Evolutionary conservation across 192 early-diverging fungal genomes (phyloP).

Genomic region (Coemansia sp.): DNA sequence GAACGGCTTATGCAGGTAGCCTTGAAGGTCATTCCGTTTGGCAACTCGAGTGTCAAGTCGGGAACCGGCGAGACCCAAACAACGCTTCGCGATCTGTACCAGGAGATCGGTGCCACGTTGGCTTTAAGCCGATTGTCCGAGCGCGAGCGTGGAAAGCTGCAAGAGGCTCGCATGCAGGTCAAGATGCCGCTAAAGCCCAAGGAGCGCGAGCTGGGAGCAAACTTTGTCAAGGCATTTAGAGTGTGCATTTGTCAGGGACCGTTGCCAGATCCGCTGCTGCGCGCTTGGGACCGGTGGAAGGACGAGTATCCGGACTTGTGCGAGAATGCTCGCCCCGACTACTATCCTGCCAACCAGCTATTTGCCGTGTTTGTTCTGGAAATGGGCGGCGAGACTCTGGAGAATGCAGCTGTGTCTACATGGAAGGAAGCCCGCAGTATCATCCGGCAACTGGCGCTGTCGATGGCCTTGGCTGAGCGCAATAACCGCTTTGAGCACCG

Average conservation of each 20-base stretch:
- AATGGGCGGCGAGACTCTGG: conserved; percentile 72
- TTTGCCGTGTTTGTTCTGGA: conserved; percentile 71
- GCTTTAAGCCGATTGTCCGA: conserved; percentile 54
- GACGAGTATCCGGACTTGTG: conserved; percentile 55
- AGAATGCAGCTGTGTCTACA: conserved; percentile 49
- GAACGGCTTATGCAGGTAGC: conserved; percentile 61
- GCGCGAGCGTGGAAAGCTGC: conserved; percentile 37
- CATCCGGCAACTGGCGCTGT: conserved; percentile 63
- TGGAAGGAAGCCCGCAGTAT: conserved; percentile 68
- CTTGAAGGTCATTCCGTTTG: conserved; percentile 83
- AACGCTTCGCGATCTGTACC: conserved; percentile 57
- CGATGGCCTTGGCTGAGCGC: conserved; percentile 60
- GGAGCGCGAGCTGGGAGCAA: conserved; percentile 42
- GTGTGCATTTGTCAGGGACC: conserved; percentile 65
- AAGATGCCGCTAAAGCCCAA: conserved; percentile 42
- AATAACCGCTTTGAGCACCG: conserved; percentile 63
- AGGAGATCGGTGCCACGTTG: conserved; percentile 62
- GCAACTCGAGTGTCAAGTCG: conserved; percentile 39
- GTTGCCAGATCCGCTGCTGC: conserved; percentile 63
- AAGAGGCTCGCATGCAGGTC: conserved; percentile 42
- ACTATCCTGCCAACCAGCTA: conserved; percentile 63
- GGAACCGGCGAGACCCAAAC: conserved; percentile 52
- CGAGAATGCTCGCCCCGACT: conserved; percentile 75
- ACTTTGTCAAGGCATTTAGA: conserved; percentile 56
- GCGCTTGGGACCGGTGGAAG: conserved; percentile 72